Evolutionary conservation across 345 rosid species (phyloP), one percentile per base, ranked within the genome.

Genomic region (Ceriops tagal): DNA sequence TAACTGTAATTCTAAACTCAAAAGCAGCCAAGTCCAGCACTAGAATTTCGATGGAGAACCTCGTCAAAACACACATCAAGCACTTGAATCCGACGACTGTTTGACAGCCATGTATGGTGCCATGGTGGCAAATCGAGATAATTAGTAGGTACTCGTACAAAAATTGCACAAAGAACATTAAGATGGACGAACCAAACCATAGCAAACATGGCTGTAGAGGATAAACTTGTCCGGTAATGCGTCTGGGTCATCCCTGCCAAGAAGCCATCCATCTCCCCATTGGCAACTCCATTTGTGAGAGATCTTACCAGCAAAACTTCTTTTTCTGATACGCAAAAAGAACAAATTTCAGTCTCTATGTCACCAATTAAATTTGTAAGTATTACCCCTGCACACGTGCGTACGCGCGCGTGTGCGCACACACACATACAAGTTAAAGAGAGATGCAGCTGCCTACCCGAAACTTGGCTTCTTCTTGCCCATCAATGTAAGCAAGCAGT

Each of bases 401-500:
- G 6, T 5, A 34, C 35, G 1, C 1, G 8, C 35, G 5, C 30
- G 0, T 0, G 9, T 11, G 3, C n/a, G 46, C 16, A 56, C 39
- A 67, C 57, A 52, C 49, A 61, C 28, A 55, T 10, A 55, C 4
- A 13, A n/a, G 30, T 79, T 5, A 58, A 24, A 5, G 13, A 30
- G 35, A 20, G 53, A 58, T 57, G 53, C 8, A 52, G n/a, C 64
- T 57, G 28, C 80, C 15, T 77, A 89, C 98, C 90, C 62, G 83
- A 65, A 46, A 68, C 68, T 84, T 92, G 52, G 83, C 91, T 55
- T 78, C 82, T 63, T 75, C 81, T 78, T 86, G 86, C 51, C 85
- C 63, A 73, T 88, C 92, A 56, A 92, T 77, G 82, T 88, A 88
- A 18, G 96, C 98, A 56, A 92, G 84, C 66, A 88, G 82, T 65